Conservation (phyloP, 2,329 filamentous ascomycete species). For the Pseudogymnoascus sp. region DNA sequence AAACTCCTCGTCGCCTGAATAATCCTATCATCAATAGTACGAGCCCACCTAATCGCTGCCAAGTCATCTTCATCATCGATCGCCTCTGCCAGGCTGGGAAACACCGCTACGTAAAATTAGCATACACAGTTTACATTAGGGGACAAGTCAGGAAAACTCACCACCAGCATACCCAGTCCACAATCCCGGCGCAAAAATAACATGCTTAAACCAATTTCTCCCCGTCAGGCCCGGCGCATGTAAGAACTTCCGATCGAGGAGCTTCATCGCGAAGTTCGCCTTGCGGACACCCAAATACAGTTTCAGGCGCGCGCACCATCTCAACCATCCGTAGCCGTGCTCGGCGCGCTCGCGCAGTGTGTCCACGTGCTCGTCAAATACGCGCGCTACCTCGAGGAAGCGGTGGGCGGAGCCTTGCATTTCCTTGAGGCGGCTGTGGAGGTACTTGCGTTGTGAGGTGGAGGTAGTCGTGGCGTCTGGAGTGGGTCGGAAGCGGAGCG, state of each 20-base stretch:
- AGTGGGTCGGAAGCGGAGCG: not conserved
- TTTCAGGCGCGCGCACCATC: slow-evolving; percentile 57
- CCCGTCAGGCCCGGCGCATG: slow-evolving; percentile 68
- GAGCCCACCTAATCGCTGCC: slow-evolving; percentile 50
- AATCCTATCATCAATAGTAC: slow-evolving; percentile 47
- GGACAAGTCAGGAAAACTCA: slow-evolving; percentile 51
- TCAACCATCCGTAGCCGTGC: slow-evolving; percentile 66
- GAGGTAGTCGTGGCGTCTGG: not conserved
- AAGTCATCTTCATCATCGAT: slow-evolving; percentile 50
- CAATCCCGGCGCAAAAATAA: slow-evolving; percentile 82
- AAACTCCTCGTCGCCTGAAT: slow-evolving; percentile 36
- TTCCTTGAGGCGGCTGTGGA: slow-evolving; percentile 21
- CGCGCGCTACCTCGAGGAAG: slow-evolving; percentile 21
- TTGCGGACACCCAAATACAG: slow-evolving; percentile 54
- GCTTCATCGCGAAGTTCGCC: slow-evolving; percentile 76
- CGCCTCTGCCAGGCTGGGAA: slow-evolving; percentile 53
- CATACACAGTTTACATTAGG: not conserved
- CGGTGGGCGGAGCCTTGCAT: slow-evolving; percentile 9
- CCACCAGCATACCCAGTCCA: slow-evolving; percentile 86
- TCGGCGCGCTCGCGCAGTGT: slow-evolving; percentile 34
- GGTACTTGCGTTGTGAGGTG: slow-evolving; percentile 10
- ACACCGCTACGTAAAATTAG: slow-evolving; percentile 39
- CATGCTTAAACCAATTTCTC: slow-evolving; percentile 85
- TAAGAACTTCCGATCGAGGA: slow-evolving; percentile 71
- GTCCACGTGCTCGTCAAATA: slow-evolving; percentile 21